Conservation (phyloP, 371 early-diverging fungal genomes). For the Rhizomucor pusillus region DNA sequence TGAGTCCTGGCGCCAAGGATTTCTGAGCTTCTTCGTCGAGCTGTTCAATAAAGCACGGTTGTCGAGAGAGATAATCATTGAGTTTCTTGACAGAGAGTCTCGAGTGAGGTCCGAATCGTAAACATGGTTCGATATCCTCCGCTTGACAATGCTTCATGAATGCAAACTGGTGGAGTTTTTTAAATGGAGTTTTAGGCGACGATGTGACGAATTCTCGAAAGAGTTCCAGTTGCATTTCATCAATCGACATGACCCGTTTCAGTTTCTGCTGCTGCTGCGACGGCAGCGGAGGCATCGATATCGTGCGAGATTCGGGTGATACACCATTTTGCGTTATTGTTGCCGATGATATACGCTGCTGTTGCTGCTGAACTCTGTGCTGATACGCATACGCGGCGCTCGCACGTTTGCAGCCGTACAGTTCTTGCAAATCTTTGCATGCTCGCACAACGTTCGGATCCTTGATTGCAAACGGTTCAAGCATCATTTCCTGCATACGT, state of each 20-base stretch:
- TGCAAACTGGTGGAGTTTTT: conserved; percentile 67
- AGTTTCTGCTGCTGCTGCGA: conserved; percentile 13
- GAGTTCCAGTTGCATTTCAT: conserved; percentile 65
- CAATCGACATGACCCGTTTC: conserved; percentile 38
- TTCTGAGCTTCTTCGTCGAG: conserved; percentile 39
- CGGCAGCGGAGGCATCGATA: conserved; percentile 26
- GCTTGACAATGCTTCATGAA: conserved; percentile 69
- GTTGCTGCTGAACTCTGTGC: conserved; percentile 13
- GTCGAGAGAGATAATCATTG: conserved; percentile 76
- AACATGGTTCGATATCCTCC: conserved; percentile 81
- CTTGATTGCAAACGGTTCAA: not conserved
- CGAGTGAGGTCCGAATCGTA: conserved; percentile 85
- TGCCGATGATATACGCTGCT: conserved; percentile 11
- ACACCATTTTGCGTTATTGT: not conserved
- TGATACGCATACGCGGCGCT: conserved; percentile 20
- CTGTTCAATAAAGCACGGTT: conserved; percentile 72
- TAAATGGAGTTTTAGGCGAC: conserved; percentile 51
- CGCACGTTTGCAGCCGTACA: conserved; percentile 31
- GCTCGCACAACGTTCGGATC: conserved; percentile 16
- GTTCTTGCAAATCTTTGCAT: conserved; percentile 17
- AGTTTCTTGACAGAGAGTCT: conserved; percentile 78
- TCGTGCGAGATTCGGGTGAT: conserved; percentile 5
- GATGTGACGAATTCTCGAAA: conserved; percentile 78
- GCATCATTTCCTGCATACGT: conserved; percentile 14
- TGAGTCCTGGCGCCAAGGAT: conserved; percentile 23